Percentiles rank a stretch among this genome's conserved stretches.
Evolutionary conservation across 345 rosid genomes (phyloP).

Genomic region (Geranium rotundifolium): DNA sequence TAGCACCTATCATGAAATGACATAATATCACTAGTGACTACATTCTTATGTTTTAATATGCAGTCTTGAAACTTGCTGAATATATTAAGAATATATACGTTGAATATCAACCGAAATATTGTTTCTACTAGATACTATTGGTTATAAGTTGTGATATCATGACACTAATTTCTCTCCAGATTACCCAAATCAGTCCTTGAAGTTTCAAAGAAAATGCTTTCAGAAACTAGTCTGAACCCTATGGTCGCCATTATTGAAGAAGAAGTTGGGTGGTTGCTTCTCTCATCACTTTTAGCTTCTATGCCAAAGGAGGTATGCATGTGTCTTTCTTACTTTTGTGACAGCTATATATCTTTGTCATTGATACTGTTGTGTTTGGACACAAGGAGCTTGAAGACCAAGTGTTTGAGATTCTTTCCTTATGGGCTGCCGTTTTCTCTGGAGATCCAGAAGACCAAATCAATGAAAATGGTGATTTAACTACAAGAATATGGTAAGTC

Average conservation of each 20-base stretch:
- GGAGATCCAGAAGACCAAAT: conserved; percentile 52
- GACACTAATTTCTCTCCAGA: conserved; percentile 22
- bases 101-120: no score
- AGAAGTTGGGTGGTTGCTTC: conserved; percentile 92
- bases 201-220: conserved; percentile 80
- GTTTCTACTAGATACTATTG: neutral
- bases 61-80: no score
- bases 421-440: conserved; percentile 79
- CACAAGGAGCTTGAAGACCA: conserved; percentile 83
- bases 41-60: no score
- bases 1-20: no score
- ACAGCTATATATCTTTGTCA: neutral
- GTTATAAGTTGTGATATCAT: conserved; percentile 5
- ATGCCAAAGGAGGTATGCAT: conserved; percentile 73
- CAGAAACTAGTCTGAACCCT: conserved; percentile 55
- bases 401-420: conserved; percentile 80
- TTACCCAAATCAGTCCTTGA: conserved; percentile 73
- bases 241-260: conserved; percentile 57
- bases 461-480: conserved; percentile 43
- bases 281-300: conserved; percentile 73
- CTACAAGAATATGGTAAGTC: conserved; percentile 45
- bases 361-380: neutral
- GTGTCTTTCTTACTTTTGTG: conserved; percentile 6
- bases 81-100: no score
- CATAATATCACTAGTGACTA: no score